Conservation (phyloP, 352 stramenopile genomes). For the Globisporangium radiosum region DNA sequence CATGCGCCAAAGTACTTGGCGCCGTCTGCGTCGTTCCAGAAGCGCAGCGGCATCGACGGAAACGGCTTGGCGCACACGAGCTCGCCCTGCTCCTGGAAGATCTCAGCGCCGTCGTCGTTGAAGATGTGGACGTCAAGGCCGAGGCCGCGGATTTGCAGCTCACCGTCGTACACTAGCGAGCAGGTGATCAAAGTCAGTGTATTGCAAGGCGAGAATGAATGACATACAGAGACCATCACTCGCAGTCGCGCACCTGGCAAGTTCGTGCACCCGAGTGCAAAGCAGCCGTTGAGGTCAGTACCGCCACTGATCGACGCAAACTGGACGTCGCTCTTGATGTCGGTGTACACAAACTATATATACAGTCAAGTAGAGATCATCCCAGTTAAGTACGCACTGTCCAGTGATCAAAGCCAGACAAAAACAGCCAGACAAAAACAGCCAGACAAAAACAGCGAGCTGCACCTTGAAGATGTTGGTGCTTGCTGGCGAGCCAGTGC, state of each 20-base stretch:
- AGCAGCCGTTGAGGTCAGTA: constrained; percentile 81
- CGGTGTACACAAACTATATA: constrained; percentile 55
- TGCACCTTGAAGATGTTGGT: constrained; percentile 70
- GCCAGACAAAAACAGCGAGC: background rate
- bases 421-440: background rate
- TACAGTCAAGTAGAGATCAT: no score
- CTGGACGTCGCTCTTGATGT: constrained; percentile 71
- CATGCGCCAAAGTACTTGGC: constrained; percentile 72
- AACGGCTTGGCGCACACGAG: constrained; percentile 75
- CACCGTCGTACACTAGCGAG: constrained; percentile 50
- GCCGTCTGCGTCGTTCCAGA: constrained; percentile 72
- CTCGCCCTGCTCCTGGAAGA: constrained; percentile 47
- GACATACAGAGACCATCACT: no score
- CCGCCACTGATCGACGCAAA: constrained; percentile 80
- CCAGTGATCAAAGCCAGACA: background rate
- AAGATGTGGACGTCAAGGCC: constrained; percentile 77
- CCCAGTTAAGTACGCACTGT: no score
- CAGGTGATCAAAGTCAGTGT: no score
- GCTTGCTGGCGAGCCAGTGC: constrained; percentile 64
- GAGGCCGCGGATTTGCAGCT: constrained; percentile 75
- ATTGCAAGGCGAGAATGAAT: background rate
- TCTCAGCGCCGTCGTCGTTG: constrained; percentile 45
- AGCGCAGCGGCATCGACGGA: constrained; percentile 78
- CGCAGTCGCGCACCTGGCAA: constrained; percentile 36
- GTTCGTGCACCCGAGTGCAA: constrained; percentile 67